A percentile compares a stretch with the other conserved stretches of the same genome.
phyloP scores from a whole-genome alignment of 768 basidiomycete genomes.

The Mycena albidolilacea region DNA sequence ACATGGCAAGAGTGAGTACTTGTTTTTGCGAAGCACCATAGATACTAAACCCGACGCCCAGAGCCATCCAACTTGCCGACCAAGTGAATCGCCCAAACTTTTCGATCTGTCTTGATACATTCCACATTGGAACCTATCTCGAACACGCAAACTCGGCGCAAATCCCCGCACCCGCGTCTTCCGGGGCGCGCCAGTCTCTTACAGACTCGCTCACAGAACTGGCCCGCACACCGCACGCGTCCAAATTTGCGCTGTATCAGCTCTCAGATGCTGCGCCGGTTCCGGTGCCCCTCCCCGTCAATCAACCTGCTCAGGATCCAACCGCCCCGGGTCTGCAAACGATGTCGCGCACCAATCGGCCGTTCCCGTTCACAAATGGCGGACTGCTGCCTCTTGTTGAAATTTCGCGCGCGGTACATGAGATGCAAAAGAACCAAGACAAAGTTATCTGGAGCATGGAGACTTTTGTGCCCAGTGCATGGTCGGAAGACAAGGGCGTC shows the following conservation, averaged over 20 bases:
- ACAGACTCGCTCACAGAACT: slow-evolving; percentile 7
- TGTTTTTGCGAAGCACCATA: background rate
- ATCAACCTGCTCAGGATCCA: slow-evolving; percentile 17
- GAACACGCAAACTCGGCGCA: slow-evolving; percentile 19
- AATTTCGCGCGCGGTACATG: slow-evolving; percentile 18
- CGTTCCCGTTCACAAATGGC: slow-evolving; percentile 19
- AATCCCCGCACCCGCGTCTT: slow-evolving; percentile 9
- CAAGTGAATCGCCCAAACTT: slow-evolving; percentile 17
- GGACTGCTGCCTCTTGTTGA: slow-evolving; percentile 17
- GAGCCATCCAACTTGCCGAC: slow-evolving; percentile 7
- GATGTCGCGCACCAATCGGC: slow-evolving; percentile 25
- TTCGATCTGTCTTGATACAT: slow-evolving; percentile 25
- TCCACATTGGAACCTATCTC: slow-evolving; percentile 27
- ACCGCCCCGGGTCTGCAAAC: slow-evolving; percentile 18
- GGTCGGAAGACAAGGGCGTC: slow-evolving; percentile 15
- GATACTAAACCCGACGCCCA: background rate
- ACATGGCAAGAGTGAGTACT: slow-evolving; percentile 26
- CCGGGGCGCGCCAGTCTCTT: background rate
- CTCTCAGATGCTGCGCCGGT: slow-evolving; percentile 22
- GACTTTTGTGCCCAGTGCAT: slow-evolving; percentile 15
- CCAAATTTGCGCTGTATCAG: slow-evolving; percentile 29
- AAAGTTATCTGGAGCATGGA: slow-evolving; percentile 19
- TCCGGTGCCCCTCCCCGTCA: slow-evolving; percentile 8
- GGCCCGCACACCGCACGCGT: slow-evolving; percentile 22
- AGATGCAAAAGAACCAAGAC: slow-evolving; percentile 8